Percentiles rank a stretch among this genome's conserved stretches.
Conservation (phyloP, 2,329 filamentous ascomycete species). For the Lachnellula hyalina region DNA sequence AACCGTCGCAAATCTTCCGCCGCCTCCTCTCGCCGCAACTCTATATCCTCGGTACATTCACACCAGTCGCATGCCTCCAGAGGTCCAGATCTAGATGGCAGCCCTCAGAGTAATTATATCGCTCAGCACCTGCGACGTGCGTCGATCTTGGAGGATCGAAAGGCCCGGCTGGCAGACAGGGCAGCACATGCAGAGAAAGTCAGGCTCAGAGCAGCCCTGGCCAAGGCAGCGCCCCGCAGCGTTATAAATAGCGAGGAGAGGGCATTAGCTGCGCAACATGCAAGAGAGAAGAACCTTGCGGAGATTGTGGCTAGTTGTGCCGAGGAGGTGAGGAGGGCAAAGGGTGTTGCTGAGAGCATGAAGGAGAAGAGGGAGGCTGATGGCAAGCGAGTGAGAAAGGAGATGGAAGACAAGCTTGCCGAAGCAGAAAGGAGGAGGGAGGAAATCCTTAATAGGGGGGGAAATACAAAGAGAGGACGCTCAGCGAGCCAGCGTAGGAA, state of each 20-base stretch:
- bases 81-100: conserved; percentile 37
- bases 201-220: conserved; percentile 66
- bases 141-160: conserved; percentile 75
- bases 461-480: conserved; percentile 46
- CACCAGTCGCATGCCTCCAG: conserved; percentile 32
- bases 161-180: conserved; percentile 71
- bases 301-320: conserved; percentile 78
- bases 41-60: conserved; percentile 66
- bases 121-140: conserved; percentile 75
- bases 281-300: conserved; percentile 73
- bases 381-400: conserved; percentile 59
- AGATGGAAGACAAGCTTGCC: conserved; percentile 75
- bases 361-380: conserved; percentile 55
- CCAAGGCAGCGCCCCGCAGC: conserved; percentile 62
- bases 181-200: conserved; percentile 82
- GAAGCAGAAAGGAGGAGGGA: conserved; percentile 70
- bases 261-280: conserved; percentile 70
- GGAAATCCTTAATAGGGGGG: conserved; percentile 49
- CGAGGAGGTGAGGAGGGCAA: conserved; percentile 61
- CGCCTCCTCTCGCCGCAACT: conserved; percentile 73
- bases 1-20: conserved; percentile 69
- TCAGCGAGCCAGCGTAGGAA: conserved; percentile 51
- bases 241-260: conserved; percentile 67
- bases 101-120: conserved; percentile 69
- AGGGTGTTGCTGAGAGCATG: conserved; percentile 10